Base-by-base conservation (phyloP, 164 flowering plant genomes). In the Piper betle region DNA sequence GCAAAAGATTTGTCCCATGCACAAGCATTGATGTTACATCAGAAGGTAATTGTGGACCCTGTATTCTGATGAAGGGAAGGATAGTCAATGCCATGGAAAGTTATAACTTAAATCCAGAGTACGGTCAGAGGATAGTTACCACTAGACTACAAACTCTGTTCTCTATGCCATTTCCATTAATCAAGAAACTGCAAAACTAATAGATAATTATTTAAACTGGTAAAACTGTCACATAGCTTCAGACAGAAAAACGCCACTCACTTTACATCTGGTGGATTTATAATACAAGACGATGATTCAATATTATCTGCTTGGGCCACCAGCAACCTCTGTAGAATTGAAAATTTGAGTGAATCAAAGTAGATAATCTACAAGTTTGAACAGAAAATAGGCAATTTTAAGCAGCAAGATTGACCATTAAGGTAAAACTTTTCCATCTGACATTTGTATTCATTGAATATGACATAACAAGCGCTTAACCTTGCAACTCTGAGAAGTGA, bases 11-110 rank as follows among this genome's bases (percentile, higher is more conserved):
- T 19, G 88, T 77, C 61, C 99, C 99, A 74, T 63, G 80, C 66
- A 79, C 82, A 55, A 93, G 83, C 75, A 82, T 46, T 39, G 68
- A 11, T 69, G 83, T 78, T 39, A 93, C 79, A 71, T 73, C 68
- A 42, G 95, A 80, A 56, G 99, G 97, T 68, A 82, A 48, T 68
- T 86, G 97, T 5, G 96, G 96, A 62, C 96, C 96, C 94, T 56
- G 68, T 57, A 19, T 86, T 94, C 98, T 93, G 69, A 66, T 55
- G 53, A 62, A 16, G 66, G 52, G 37, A 10, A 50, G 16, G 37
- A 37, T 54, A 37, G 19, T 2, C 58, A 42, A 25, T 59, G 52
- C 50, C 57, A 19, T 55, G 20, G 20, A 11, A 40, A 6, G 17
- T 62, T 8, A 19, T 61, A 38, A 59, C 53, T 57, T 59, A 11